phyloP scores from a whole-genome alignment of 148 eudicot genomes.

The Rhododendron mucronatum region DNA sequence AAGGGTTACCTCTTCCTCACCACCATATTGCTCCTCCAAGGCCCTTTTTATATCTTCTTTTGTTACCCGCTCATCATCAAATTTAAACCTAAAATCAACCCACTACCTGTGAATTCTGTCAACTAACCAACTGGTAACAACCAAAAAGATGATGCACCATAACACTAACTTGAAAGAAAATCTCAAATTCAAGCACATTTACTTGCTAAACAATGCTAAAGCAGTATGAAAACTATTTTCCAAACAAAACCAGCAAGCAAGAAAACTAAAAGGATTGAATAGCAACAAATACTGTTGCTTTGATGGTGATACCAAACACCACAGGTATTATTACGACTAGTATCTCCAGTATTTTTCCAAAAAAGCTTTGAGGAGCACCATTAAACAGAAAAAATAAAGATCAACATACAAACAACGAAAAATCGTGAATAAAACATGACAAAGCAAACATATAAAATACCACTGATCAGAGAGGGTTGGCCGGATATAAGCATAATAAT shows the following conservation, averaged over 20 bases:
- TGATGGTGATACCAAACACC: background rate
- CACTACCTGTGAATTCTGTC: background rate
- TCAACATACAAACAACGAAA: background rate
- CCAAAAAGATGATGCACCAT: background rate
- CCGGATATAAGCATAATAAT: slow-evolving; percentile 80
- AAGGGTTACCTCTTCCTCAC: slow-evolving; percentile 76
- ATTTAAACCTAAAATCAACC: slow-evolving; percentile 58
- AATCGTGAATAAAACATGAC: background rate
- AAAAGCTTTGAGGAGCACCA: slow-evolving; percentile 1
- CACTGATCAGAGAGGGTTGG: slow-evolving; percentile 80
- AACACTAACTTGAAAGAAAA: background rate
- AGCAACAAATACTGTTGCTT: background rate
- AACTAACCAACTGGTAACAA: background rate
- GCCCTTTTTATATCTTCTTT: slow-evolving; percentile 81
- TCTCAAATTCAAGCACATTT: background rate
- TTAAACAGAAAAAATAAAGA: background rate
- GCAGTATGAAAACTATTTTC: background rate
- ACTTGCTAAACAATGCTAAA: background rate
- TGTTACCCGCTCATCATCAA: slow-evolving; percentile 92
- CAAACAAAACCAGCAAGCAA: background rate
- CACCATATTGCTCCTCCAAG: slow-evolving; percentile 89
- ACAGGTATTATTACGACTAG: background rate
- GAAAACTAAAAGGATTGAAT: background rate
- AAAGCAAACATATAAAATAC: slow-evolving; percentile 17
- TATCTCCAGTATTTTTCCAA: background rate